Evolutionary conservation across 495 filamentous ascomycete genomes (phyloP), one percentile per base, ranked within the genome.

Genomic region (Parathielavia appendiculata): DNA sequence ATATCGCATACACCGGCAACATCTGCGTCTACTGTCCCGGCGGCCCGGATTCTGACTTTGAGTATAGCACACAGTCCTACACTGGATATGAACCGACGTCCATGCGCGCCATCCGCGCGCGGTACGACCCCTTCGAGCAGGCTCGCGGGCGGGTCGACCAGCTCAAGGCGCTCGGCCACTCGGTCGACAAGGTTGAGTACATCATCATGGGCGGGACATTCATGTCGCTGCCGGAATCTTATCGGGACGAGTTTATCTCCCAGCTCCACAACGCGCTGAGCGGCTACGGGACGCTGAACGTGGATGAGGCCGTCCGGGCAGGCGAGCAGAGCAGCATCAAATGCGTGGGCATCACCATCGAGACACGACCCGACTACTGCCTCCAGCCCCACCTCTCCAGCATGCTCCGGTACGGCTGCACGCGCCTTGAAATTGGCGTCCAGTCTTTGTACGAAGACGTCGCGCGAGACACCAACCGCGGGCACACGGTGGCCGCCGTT

Each of bases 171-270:
- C 77, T 98, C 17, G 93, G 93, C 1, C 93, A 98, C 73, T 95
- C 89, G 57, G 93, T 98, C 35, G 93, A 98, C 72, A 98, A 98
- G 68, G 93, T 98, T 3, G 93, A 98, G 75, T 98, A 97, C 69
- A 98, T 98, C 68, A 96, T 98, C 63, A 98, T 98, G 93, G 93
- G 93, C 57, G 93, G 93, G 57, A 98, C 93, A 1, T 98, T 98
- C 71, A 97, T 98, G 93, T 97, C 92, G 0, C 74, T 98, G 16
- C 83, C 93, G 4, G 84, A 91, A 65, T 82, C 84, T 12, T 97
- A 98, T 69, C 79, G 93, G 32, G 88, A 97, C 45, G 81, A 87
- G 38, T 98, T 98, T 65, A 95, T 98, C 51, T 87, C 91, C 10
- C 91, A 96, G 63, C 81, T 98, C 52, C 95, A 98, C 74, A 97